Evolutionary conservation across 2,329 filamentous ascomycete species (phyloP).

Genomic region (Aspergillus alliaceus): DNA sequence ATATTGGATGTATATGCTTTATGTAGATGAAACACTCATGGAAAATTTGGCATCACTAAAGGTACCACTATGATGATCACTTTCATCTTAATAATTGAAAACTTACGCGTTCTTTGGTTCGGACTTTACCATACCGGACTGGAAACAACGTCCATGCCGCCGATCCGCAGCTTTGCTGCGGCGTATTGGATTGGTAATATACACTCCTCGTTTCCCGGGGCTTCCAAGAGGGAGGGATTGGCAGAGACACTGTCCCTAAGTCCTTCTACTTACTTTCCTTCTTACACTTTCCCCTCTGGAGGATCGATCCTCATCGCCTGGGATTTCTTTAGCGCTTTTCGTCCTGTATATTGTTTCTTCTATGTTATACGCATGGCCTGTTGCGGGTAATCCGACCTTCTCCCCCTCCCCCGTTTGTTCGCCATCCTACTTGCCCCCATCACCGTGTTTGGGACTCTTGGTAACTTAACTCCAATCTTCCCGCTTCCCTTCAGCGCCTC

Average conservation of each 20-base stretch:
- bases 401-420: slow-evolving; percentile 18
- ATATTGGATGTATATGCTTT: background rate
- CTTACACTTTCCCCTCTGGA: slow-evolving; percentile 8
- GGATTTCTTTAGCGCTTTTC: slow-evolving; percentile 7
- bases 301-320: slow-evolving; percentile 6
- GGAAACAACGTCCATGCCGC: background rate
- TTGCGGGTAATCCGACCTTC: slow-evolving; percentile 14
- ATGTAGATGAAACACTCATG: slow-evolving; percentile 8
- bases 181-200: slow-evolving; percentile 13
- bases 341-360: slow-evolving; percentile 14
- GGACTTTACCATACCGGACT: slow-evolving; percentile 8
- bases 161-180: background rate
- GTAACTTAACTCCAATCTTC: background rate
- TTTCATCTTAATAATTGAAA: slow-evolving; percentile 3
- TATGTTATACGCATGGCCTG: slow-evolving; percentile 16
- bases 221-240: slow-evolving; percentile 10
- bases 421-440: slow-evolving; percentile 12
- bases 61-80: slow-evolving; percentile 3
- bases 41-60: slow-evolving; percentile 4
- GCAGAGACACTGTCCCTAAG: slow-evolving; percentile 15
- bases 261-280: slow-evolving; percentile 4
- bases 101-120: slow-evolving; percentile 10
- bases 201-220: slow-evolving; percentile 12
- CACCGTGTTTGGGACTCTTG: slow-evolving; percentile 8
- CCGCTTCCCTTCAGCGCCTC: background rate